phyloP scores from a whole-genome alignment of 768 basidiomycete genomes.

The Leccinum olivaceopallidum region DNA sequence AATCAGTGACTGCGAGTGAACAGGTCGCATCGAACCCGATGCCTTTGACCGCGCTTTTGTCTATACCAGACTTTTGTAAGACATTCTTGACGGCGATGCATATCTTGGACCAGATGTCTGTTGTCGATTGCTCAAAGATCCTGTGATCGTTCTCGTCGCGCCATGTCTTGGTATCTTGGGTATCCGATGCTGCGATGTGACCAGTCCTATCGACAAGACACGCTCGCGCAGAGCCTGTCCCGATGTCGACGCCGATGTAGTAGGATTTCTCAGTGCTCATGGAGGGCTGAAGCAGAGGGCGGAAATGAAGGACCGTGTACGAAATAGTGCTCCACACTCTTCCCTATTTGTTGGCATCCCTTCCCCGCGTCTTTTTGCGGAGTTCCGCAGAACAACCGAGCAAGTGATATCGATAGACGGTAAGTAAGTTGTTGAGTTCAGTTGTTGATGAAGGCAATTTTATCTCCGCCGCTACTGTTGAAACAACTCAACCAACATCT shows the following conservation, averaged over 20 bases:
- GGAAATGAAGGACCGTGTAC: slow-evolving; percentile 5
- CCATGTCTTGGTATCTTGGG: slow-evolving; percentile 81
- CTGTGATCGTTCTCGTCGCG: slow-evolving; percentile 82
- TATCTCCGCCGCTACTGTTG: background rate
- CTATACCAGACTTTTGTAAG: slow-evolving; percentile 54
- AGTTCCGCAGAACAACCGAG: background rate
- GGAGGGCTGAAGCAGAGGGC: slow-evolving; percentile 3
- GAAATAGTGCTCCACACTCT: slow-evolving; percentile 15
- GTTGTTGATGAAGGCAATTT: background rate
- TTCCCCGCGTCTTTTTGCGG: background rate
- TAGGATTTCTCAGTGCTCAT: slow-evolving; percentile 43
- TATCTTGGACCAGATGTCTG: slow-evolving; percentile 81
- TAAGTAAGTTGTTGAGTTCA: background rate
- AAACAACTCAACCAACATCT: background rate
- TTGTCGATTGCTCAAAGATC: slow-evolving; percentile 96
- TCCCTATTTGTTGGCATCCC: background rate
- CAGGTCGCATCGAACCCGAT: slow-evolving; percentile 97
- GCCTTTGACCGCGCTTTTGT: slow-evolving; percentile 71
- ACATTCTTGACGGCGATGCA: slow-evolving; percentile 62
- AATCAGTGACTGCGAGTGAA: slow-evolving; percentile 84
- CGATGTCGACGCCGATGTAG: slow-evolving; percentile 82
- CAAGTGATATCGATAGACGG: background rate
- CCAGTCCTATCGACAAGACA: slow-evolving; percentile 73
- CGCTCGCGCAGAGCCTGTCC: slow-evolving; percentile 92
- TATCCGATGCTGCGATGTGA: slow-evolving; percentile 72